Conservation (phyloP, 352 stramenopile genomes). For the Phytophthora aleatoria region DNA sequence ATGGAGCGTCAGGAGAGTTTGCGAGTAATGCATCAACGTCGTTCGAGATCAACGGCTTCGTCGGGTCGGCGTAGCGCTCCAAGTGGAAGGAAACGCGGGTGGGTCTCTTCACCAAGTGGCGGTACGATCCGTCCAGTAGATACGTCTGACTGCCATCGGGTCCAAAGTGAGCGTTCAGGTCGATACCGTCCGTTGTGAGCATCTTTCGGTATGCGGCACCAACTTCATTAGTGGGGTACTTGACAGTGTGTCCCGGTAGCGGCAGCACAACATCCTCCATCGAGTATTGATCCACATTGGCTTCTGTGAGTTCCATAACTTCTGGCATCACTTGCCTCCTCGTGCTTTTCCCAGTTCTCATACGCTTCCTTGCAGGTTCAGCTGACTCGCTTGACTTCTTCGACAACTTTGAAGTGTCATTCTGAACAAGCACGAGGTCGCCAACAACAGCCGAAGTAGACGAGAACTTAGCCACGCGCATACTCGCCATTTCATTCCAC, state of each 20-base stretch:
- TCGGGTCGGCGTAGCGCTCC: constrained; percentile 87
- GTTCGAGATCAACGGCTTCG: constrained; percentile 89
- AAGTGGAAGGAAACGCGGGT: constrained; percentile 83
- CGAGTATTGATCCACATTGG: constrained; percentile 85
- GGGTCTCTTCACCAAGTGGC: constrained; percentile 90
- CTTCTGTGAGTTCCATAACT: constrained; percentile 77
- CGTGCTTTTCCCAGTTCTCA: constrained; percentile 30
- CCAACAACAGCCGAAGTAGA: constrained; percentile 71
- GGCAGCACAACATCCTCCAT: constrained; percentile 95
- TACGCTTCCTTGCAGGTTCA: constrained; percentile 42
- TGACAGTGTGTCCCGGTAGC: constrained; percentile 89
- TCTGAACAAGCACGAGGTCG: constrained; percentile 84
- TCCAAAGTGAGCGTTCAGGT: constrained; percentile 56
- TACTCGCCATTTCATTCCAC: constrained; percentile 95
- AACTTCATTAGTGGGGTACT: constrained; percentile 83
- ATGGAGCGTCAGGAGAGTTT: constrained; percentile 6
- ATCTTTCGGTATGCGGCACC: constrained; percentile 54
- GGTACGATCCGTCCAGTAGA: constrained; percentile 87
- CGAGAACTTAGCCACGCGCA: constrained; percentile 79
- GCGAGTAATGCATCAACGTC: constrained; percentile 79
- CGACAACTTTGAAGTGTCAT: constrained; percentile 10
- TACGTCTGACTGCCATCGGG: constrained; percentile 64
- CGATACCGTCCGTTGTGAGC: constrained; percentile 60
- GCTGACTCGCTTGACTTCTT: constrained; percentile 17
- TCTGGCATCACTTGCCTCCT: constrained; percentile 21